Evolutionary conservation across 2,329 filamentous ascomycete genomes (phyloP), one percentile per base, ranked within the genome.

Genomic region (Cordyceps javanica): DNA sequence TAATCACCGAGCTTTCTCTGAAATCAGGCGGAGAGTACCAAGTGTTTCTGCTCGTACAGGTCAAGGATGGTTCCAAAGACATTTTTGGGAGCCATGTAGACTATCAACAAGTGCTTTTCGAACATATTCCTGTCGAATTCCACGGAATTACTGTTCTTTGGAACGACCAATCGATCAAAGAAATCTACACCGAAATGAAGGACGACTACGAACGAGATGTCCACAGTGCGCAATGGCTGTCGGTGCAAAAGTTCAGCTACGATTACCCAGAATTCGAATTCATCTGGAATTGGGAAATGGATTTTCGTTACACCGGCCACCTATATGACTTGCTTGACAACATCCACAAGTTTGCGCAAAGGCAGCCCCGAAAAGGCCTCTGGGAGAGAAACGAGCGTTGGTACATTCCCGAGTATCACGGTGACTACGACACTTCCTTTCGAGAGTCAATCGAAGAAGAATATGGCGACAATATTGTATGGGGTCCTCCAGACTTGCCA

Each of bases 201-300:
- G 85, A 89, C 58, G 81, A 73, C 7, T 72, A 77, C 54, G 76
- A 78, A 57, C 70, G 76, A 60, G 76, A 72, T 53, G 82, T 83
- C n/a, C 81, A 84, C 64, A 77, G 78, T 28, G 77, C 80, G 30
- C 86, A 90, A 65, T 90, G 86, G 77, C 78, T 90, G 63, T 86
- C 87, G 6, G 78, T 91, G 2, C 89, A 91, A 67, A 87, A 86
- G 71, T 91, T 92, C 67, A 83, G 83, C 59, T 80, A 88, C 65
- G 86, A 88, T 51, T 86, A 91, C 65, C 88, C 88, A 0, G 85
- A 93, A 65, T 94, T 89, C 62, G 88, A 92, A 63, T 91, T 82
- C 65, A 79, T 91, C 63, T 94, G 90, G 89, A 92, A 93, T 69
- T 92, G 89, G 89, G 90, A 94, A 68, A 89, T 91, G 73, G 89